Evolutionary conservation across 2,329 filamentous ascomycete species (phyloP).

Genomic region (Sarocladium kiliense): DNA sequence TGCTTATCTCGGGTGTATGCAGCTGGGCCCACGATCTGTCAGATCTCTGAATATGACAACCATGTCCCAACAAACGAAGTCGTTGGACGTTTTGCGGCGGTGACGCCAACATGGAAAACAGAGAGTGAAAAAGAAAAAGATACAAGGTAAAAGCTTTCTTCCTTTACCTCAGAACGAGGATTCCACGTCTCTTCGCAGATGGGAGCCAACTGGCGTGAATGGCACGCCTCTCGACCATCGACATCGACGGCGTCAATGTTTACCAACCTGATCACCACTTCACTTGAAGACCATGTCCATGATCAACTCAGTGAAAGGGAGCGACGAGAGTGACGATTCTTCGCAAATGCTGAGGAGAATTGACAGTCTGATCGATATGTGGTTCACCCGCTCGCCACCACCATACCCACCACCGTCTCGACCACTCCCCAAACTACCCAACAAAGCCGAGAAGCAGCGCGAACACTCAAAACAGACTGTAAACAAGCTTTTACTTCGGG

Average conservation of each 20-base stretch:
- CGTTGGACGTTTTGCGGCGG: neutral
- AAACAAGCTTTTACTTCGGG: conserved; percentile 2
- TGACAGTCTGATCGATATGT: neutral
- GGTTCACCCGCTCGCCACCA: neutral
- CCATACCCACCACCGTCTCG: neutral
- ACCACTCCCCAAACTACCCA: neutral
- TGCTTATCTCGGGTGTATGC: too few relatives aligned
- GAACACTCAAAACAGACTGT: neutral
- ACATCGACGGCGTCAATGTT: too few relatives aligned
- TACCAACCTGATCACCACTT: too few relatives aligned
- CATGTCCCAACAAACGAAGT: neutral
- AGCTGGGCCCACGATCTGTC: neutral
- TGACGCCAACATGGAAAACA: neutral
- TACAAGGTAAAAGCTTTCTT: too few relatives aligned
- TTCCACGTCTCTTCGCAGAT: too few relatives aligned
- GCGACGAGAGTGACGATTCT: neutral
- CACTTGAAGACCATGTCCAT: too few relatives aligned
- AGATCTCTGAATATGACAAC: neutral
- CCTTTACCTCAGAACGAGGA: too few relatives aligned
- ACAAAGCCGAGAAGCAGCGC: neutral
- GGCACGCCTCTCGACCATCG: too few relatives aligned
- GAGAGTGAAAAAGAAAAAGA: neutral
- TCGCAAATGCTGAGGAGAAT: neutral
- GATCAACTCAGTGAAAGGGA: too few relatives aligned
- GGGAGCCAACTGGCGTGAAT: too few relatives aligned